These are phyloP conservation scores for Aegilops longissima DNA, from an alignment of 176 grass and related monocot genomes.

Conservation along the genomic window DNA sequence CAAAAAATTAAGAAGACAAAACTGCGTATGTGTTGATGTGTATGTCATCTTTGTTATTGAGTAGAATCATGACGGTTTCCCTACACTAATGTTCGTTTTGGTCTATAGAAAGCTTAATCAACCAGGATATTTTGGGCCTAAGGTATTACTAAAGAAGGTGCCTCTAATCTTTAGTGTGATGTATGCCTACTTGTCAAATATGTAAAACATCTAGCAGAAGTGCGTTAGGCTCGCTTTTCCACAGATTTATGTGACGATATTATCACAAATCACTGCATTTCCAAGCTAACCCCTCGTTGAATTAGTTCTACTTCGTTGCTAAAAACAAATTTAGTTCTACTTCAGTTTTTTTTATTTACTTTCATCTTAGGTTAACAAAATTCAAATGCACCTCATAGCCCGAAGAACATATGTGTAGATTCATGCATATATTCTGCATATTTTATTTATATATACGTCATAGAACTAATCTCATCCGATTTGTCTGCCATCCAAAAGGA, in stretches of 20 bases:
- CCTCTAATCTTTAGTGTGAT: not conserved
- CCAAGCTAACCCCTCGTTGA: not conserved
- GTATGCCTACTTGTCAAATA: not conserved
- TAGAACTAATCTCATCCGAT: not conserved
- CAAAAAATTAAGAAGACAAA: not conserved
- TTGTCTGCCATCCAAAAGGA: slow-evolving; percentile 22
- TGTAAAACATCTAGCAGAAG: not conserved
- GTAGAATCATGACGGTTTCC: not conserved
- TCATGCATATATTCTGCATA: not conserved
- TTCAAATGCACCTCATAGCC: not conserved
- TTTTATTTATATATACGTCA: not conserved
- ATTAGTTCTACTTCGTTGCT: not conserved
- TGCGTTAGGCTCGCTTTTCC: not conserved
- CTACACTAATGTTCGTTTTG: not conserved
- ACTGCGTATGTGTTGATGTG: not conserved
- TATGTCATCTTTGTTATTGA: not conserved
- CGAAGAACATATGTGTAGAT: not conserved
- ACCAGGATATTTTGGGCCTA: not conserved
- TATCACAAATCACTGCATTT: not conserved
- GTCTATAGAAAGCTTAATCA: not conserved
- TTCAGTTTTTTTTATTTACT: not conserved
- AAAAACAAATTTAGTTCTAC: not conserved
- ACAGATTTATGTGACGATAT: not conserved
- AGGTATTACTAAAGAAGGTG: not conserved
- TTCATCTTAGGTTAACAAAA: not conserved